Percentiles rank a stretch among this genome's conserved stretches.
Evolutionary conservation across 345 rosid genomes (phyloP).

Genomic region (Camelina neglecta): DNA sequence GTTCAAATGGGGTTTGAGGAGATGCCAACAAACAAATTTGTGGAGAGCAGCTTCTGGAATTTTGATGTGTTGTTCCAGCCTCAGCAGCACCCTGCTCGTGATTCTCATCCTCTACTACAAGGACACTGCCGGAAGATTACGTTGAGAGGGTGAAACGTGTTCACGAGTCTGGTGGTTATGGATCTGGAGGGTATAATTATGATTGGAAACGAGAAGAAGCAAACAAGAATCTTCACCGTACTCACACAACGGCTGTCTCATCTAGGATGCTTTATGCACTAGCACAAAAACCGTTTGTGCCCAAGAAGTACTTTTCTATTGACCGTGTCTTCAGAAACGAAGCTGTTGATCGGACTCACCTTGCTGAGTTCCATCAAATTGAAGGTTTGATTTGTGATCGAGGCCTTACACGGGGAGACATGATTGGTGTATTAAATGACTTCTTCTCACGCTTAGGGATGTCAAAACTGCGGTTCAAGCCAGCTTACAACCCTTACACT

Average conservation of each 20-base stretch:
- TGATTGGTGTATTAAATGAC: conserved; percentile 83
- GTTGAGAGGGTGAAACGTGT: conserved; percentile 71
- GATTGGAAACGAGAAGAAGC: conserved; percentile 99
- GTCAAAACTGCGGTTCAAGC: conserved; percentile 88
- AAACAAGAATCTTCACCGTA: conserved; percentile 81
- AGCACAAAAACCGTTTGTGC: conserved; percentile 71
- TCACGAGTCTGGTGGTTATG: conserved; percentile 86
- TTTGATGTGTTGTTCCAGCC: conserved; percentile 96
- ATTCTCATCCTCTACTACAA: conserved; percentile 86
- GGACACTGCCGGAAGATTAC: conserved; percentile 76
- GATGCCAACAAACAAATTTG: conserved; percentile 94
- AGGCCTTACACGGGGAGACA: conserved; percentile 91
- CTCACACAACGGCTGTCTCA: conserved; percentile 91
- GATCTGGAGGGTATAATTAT: conserved; percentile 85
- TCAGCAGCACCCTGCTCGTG: conserved; percentile 99
- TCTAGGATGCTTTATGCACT: conserved; percentile 83
- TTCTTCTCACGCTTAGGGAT: conserved; percentile 96
- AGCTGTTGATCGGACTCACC: conserved; percentile 94
- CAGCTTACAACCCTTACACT: conserved; percentile 95
- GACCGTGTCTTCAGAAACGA: conserved; percentile 99
- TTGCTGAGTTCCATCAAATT: conserved; percentile 97
- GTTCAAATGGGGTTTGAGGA: conserved; percentile 91
- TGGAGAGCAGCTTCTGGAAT: conserved; percentile 99
- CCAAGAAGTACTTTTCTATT: conserved; percentile 89
- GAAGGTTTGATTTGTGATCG: conserved; percentile 96